Conservation (phyloP, 331 rosid species). For the Arachis monticola region DNA sequence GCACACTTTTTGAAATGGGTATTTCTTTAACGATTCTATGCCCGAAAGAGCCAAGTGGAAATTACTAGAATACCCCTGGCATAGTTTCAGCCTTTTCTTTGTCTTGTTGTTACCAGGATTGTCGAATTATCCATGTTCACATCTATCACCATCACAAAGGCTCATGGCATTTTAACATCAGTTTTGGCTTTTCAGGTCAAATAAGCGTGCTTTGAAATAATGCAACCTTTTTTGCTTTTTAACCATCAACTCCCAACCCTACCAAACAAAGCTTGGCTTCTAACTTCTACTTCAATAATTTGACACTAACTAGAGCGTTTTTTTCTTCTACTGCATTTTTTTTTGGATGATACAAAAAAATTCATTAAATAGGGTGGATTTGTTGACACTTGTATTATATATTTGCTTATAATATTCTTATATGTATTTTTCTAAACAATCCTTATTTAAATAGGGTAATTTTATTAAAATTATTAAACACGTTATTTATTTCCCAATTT, state of each 20-base stretch:
- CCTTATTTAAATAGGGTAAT: too few species aligned
- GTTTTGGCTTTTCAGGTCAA: constrained; percentile 40
- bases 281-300: too few species aligned
- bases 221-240: neutral
- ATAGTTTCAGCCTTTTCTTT: neutral
- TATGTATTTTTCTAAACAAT: too few species aligned
- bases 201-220: constrained; percentile 37
- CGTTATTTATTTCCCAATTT: too few species aligned
- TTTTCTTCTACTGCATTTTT: too few species aligned
- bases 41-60: neutral
- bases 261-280: neutral
- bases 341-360: too few species aligned
- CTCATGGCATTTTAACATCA: constrained; percentile 34
- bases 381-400: too few species aligned
- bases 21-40: neutral
- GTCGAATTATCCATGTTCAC: neutral
- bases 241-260: neutral
- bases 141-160: constrained; percentile 24
- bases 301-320: too few species aligned
- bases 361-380: too few species aligned
- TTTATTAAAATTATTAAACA: too few species aligned
- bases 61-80: constrained; percentile 6
- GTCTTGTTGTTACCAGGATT: constrained; percentile 2
- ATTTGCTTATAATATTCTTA: too few species aligned
- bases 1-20: neutral